Percentiles rank a stretch among this genome's conserved stretches.
These are phyloP conservation scores for Lasiodiplodia citricola DNA, from an alignment of 2,329 filamentous ascomycete genomes.

Conservation along the genomic window DNA sequence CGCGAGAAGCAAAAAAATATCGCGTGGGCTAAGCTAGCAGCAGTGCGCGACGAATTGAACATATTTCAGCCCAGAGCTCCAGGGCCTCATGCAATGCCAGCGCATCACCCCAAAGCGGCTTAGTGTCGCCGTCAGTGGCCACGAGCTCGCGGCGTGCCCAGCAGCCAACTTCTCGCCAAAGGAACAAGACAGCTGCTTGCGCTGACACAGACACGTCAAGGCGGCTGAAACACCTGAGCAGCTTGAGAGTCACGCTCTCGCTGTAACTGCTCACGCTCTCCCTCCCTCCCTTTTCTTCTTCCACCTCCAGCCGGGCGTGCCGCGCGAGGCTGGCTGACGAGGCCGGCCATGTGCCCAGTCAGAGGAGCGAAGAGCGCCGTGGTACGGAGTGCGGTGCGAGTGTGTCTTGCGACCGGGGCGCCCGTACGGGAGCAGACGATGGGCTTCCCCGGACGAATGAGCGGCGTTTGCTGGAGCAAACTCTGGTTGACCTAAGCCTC, in stretches of 20 bases:
- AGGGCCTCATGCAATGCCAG: slow-evolving; percentile 25
- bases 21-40: slow-evolving; percentile 12
- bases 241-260: slow-evolving; percentile 1
- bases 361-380: neutral
- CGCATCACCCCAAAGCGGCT: slow-evolving; percentile 16
- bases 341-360: neutral
- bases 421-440: neutral
- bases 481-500: neutral
- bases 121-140: slow-evolving; percentile 10
- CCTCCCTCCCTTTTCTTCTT: neutral
- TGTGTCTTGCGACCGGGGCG: neutral
- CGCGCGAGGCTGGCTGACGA: slow-evolving; percentile 6
- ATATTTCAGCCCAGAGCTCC: slow-evolving; percentile 24
- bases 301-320: neutral
- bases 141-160: slow-evolving; percentile 18
- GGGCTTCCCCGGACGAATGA: slow-evolving; percentile 17
- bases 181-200: slow-evolving; percentile 7
- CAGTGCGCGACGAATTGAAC: slow-evolving; percentile 24
- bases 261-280: neutral
- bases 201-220: slow-evolving; percentile 22
- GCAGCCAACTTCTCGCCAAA: neutral
- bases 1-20: slow-evolving; percentile 16
- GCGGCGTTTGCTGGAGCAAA: neutral
- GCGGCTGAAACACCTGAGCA: slow-evolving; percentile 14
- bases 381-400: slow-evolving; percentile 5